Conservation (phyloP, 257 asterid genomes). For the Echium plantagineum region DNA sequence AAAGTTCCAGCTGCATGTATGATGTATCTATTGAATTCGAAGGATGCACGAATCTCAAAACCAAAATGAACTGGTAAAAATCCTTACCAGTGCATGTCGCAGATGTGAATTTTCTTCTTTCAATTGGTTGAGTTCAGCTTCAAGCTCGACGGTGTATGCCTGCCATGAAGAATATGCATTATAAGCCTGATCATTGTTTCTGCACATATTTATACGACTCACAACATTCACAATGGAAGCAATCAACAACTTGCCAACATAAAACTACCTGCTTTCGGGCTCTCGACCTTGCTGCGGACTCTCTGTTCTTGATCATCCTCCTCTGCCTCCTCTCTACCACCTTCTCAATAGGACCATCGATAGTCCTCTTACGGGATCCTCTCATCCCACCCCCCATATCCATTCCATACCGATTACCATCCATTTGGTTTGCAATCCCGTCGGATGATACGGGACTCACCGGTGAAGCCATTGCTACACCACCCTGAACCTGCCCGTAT, state of each 20-base stretch:
- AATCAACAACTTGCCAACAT: neutral
- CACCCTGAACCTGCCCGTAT: no score
- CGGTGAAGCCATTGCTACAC: conserved; percentile 38
- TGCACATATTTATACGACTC: neutral
- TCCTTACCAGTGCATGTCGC: conserved; percentile 18
- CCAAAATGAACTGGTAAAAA: neutral
- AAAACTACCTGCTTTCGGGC: conserved; percentile 43
- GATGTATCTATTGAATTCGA: no score
- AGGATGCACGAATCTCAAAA: neutral
- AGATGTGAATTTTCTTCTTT: conserved; percentile 62
- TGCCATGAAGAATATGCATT: neutral
- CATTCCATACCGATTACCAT: conserved; percentile 30
- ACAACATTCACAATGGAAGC: neutral
- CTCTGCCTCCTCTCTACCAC: conserved; percentile 67
- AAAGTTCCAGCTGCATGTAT: no score
- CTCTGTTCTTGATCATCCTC: conserved; percentile 66
- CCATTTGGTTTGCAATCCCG: conserved; percentile 29
- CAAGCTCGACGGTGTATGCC: conserved; percentile 74
- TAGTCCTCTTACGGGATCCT: conserved; percentile 36
- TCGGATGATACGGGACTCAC: conserved; percentile 49
- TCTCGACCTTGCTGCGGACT: conserved; percentile 69
- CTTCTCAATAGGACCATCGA: conserved; percentile 53
- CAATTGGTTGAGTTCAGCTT: conserved; percentile 57
- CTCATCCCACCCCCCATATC: conserved; percentile 22
- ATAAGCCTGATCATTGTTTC: neutral